Percentiles rank a stretch among this genome's conserved stretches.
phyloP scores from a whole-genome alignment of 257 asterid genomes.

The Solanum rostratum region DNA sequence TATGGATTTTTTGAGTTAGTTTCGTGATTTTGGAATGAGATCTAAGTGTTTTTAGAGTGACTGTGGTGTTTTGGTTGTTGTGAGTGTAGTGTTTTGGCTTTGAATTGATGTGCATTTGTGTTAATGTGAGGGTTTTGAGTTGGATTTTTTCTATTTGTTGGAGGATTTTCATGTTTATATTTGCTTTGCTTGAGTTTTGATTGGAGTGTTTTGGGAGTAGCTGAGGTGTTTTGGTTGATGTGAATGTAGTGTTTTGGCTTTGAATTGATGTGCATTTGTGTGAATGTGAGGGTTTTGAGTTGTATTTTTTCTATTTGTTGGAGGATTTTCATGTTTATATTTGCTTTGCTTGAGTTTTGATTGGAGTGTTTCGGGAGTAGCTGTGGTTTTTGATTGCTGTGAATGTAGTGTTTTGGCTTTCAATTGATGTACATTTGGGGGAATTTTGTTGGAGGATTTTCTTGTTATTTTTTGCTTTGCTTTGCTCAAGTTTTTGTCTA shows the following conservation, averaged over 20 bases:
- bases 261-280: constrained; percentile 7
- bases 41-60: constrained; percentile 1
- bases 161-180: no score
- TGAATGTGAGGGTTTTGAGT: background rate
- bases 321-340: background rate
- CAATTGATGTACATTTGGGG: background rate
- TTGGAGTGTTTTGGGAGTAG: background rate
- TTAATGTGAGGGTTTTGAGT: background rate
- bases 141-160: background rate
- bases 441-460: background rate
- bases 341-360: background rate
- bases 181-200: no score
- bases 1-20: background rate
- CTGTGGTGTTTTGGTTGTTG: background rate
- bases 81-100: background rate
- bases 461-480: no score
- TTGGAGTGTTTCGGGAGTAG: background rate
- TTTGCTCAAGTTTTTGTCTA: no score
- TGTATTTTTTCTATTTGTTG: background rate
- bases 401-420: background rate
- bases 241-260: background rate
- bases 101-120: constrained; percentile 4
- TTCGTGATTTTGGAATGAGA: constrained; percentile 8
- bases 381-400: background rate
- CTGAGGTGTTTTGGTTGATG: background rate